Base-by-base conservation (phyloP, 768 basidiomycete genomes). In the Crepidotus variabilis region DNA sequence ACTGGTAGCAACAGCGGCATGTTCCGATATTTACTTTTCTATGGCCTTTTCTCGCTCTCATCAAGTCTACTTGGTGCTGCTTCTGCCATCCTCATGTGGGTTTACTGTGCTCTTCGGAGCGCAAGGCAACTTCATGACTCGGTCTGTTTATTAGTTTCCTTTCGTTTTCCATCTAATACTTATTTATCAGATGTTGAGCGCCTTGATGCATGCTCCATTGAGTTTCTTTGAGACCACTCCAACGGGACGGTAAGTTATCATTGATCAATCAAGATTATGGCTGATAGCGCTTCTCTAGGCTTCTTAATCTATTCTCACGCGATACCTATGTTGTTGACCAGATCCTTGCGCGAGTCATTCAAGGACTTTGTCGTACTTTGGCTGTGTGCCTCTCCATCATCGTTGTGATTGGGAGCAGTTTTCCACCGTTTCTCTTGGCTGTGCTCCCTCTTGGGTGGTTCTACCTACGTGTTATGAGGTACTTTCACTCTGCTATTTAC, bases 201-300 rank as follows among this genome's bases (percentile, higher is more conserved):
- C 92, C 2, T 78, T 98, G 33, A 84, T 98, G 77, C 82, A 81
- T 22, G 88, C 92, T 0, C 93, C 93, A 0, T 69, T 95, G 61
- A 85, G 83, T 61, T 98, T 92, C 76, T 98, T 97, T 67, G 95
- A 97, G 69, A 71, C 79, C 53, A 97, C 94, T 0, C 95, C 94
- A 1, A 86, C 83, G 14, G 93, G 93, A 61, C 81, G 88, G 89
- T 88, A 61, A 50, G 78, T 52, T 22, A 55, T 34, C 32, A 23
- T 10, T 48, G 9, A 13, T 18, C 23, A 49, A 10, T 33, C 35
- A 24, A 7, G 24, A 55, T 18, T 6, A 16, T 22, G 21, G 21
- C 62, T n/a, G 56, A 50, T 39, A 20, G 47, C n/a, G 47, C 36
- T 32, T 32, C 36, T n/a, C 2, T 47, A 90, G 93, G 8, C 88